Conservation (phyloP, 2,329 filamentous ascomycete species). For the Aureobasidium leucospermi region DNA sequence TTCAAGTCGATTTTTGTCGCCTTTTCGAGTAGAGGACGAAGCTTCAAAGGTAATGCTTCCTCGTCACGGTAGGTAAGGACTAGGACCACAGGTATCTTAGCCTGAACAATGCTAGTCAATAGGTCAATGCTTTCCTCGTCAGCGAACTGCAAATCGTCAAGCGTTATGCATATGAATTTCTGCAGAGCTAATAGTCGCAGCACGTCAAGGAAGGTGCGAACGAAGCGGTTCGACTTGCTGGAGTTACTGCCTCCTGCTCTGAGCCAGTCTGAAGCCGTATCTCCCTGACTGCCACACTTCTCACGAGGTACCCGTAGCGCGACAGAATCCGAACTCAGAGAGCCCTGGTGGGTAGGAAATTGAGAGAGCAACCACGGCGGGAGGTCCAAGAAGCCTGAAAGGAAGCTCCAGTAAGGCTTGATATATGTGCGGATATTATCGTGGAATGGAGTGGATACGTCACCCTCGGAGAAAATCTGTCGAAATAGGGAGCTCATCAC, state of each 20-base stretch:
- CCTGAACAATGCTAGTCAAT: conserved; percentile 69
- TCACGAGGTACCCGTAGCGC: background rate
- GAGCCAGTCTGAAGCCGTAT: conserved; percentile 38
- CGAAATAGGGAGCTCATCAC: conserved; percentile 55
- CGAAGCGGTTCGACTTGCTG: conserved; percentile 59
- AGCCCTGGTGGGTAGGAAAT: conserved; percentile 14
- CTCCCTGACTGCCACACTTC: conserved; percentile 20
- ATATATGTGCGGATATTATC: conserved; percentile 49
- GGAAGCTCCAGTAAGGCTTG: conserved; percentile 49
- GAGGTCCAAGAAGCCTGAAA: conserved; percentile 52
- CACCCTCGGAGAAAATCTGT: conserved; percentile 58
- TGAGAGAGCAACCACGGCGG: conserved; percentile 55
- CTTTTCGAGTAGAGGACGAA: conserved; percentile 34
- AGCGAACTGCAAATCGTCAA: conserved; percentile 87
- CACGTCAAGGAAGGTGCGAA: conserved; percentile 84
- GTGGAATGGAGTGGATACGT: conserved; percentile 55
- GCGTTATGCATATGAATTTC: conserved; percentile 79
- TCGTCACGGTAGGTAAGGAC: conserved; percentile 58
- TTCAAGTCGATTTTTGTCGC: conserved; percentile 62
- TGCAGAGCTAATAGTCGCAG: conserved; percentile 72
- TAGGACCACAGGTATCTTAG: conserved; percentile 73
- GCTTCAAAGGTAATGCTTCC: conserved; percentile 30
- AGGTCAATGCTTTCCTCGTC: conserved; percentile 82
- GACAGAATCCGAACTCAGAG: background rate
- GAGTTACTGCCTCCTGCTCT: conserved; percentile 36